phyloP scores from a whole-genome alignment of 345 rosid genomes.

The Excoecaria cochinchinensis region DNA sequence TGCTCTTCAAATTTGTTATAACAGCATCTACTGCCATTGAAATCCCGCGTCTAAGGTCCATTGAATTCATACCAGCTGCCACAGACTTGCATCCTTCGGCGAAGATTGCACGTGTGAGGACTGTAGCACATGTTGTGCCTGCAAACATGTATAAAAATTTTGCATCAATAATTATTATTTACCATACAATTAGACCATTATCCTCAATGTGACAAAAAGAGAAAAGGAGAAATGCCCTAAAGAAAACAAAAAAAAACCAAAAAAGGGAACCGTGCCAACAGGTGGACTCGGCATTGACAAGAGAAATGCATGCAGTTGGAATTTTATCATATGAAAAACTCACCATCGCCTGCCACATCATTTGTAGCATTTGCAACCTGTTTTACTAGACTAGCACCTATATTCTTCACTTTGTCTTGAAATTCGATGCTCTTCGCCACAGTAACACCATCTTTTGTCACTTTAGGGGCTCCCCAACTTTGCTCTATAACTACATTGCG shows the following conservation, averaged over 20 bases:
- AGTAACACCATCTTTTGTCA: constrained; percentile 34
- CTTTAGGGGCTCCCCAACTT: constrained; percentile 31
- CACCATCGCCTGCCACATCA: constrained; percentile 37
- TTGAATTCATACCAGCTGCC: constrained; percentile 35
- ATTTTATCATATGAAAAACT: background rate
- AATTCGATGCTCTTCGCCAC: constrained; percentile 35
- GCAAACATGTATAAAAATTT: constrained; percentile 1
- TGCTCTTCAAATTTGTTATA: constrained; percentile 27
- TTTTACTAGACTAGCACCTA: constrained; percentile 33
- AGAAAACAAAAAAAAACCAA: background rate
- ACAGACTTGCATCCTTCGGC: constrained; percentile 32
- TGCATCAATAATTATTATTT: background rate
- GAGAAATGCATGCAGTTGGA: background rate
- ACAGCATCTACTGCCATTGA: constrained; percentile 27
- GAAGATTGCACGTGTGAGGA: constrained; percentile 27
- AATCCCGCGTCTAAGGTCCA: constrained; percentile 30
- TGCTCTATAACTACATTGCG: constrained; percentile 33
- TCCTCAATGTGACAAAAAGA: background rate
- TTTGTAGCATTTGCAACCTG: constrained; percentile 37
- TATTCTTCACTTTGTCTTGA: constrained; percentile 22
- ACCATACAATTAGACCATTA: background rate
- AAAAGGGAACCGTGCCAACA: background rate
- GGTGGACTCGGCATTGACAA: background rate
- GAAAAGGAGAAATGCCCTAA: too few relatives aligned
- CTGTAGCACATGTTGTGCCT: constrained; percentile 33